Evolutionary conservation across 192 early-diverging fungal species (phyloP), one percentile per base, ranked within the genome.

Genomic region (Jimgerdemannia lactiflua): DNA sequence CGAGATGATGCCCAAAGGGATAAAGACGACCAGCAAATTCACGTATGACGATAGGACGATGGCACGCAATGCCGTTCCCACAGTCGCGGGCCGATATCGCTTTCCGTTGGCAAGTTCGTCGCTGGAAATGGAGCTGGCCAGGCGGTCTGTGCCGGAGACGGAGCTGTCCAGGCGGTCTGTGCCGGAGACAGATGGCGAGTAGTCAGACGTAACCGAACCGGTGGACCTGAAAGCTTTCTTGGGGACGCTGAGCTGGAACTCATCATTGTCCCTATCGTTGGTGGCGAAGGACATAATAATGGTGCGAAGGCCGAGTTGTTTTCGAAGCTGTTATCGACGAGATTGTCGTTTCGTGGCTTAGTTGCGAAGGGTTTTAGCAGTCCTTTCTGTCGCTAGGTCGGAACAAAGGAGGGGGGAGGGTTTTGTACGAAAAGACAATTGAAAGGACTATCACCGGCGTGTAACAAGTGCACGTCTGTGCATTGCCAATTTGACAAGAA

Each of bases 1-100:
- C 39, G 93, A 85, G 11, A 89, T 40, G 67, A 95, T 90, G 17
- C 94, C 97, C 20, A 97, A 74, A 3, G 97, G 97, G 19, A 94
- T 84, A 77, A 96, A 91, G 4, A 95, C 72, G 3, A 95, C 75
- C 11, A 94, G 82, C 4, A 92, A 65, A 76, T 96, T 93, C 79
- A 94, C 76, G 80, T 86, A 92, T 17, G 88, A 88, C 4, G 87
- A 83, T 41, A 74, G 65, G 67, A 85, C 59, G n/a, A 82, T 59
- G 49, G 49, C 49, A 59, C 49, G 49, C 49, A 59, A 6, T 2
- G 49, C 49, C 14, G 0, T 2, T 6, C 49, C 8, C 49, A 59
- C 6, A 14, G 49, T 59, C 14, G 49, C 49, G 6, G 49, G 49
- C 49, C 14, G 49, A 14, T 59, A 2, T 59, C 8, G 49, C 14